Evolutionary conservation across 306 rosid genomes (phyloP).

Genomic region (Cicer arietinum): DNA sequence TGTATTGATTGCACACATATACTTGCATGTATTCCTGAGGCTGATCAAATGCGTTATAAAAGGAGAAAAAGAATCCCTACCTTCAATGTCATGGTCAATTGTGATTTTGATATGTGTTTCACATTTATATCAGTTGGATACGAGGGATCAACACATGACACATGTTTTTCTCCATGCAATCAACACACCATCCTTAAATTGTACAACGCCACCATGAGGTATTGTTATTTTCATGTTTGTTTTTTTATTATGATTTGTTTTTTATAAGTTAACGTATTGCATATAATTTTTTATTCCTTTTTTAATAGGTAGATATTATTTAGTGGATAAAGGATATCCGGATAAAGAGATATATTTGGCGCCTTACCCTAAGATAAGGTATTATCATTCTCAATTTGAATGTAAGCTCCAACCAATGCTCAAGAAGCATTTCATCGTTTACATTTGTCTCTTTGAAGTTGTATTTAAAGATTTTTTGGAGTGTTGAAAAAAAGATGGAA

Average conservation of each 20-base stretch:
- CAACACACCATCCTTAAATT: not conserved
- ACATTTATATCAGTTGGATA: constrained; percentile 6
- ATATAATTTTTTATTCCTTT: not conserved
- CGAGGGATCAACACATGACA: not conserved
- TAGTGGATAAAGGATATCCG: not conserved
- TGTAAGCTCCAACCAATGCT: too few species aligned
- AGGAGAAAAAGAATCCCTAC: not conserved
- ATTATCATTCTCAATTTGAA: not conserved
- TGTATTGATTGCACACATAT: not conserved
- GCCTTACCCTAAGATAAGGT: not conserved
- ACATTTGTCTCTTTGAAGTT: not conserved
- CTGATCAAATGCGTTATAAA: not conserved
- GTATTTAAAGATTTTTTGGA: not conserved
- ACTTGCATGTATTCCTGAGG: not conserved
- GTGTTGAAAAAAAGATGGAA: constrained; percentile 1
- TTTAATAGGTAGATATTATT: not conserved
- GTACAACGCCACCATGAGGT: not conserved
- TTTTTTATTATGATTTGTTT: too few species aligned
- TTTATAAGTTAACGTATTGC: too few species aligned
- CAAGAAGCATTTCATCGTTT: too few species aligned
- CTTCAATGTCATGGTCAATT: too few species aligned
- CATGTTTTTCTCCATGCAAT: not conserved
- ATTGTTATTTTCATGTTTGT: too few species aligned
- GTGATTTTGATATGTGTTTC: not conserved
- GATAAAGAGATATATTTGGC: not conserved